These are phyloP conservation scores for Phylloporus sp. DNA, from an alignment of 768 basidiomycete genomes.

Conservation along the genomic window DNA sequence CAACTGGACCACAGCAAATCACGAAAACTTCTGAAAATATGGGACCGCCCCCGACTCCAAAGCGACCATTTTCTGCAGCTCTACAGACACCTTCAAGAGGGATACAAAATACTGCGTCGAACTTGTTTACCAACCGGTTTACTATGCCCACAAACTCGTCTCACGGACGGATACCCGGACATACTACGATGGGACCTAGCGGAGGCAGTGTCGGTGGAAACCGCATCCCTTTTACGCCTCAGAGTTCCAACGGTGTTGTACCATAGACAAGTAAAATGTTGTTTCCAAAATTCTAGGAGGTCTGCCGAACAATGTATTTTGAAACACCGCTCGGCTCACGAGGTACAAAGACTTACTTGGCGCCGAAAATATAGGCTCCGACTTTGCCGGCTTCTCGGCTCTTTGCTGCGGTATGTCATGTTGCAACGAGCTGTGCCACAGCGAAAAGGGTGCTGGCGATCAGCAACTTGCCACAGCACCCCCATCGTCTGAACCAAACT, in stretches of 20 bases:
- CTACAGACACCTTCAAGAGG: conserved; percentile 27
- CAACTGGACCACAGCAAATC: conserved; percentile 19
- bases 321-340: too few relatives aligned
- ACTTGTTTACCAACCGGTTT: conserved; percentile 30
- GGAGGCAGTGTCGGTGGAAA: conserved; percentile 33
- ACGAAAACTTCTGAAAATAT: conserved; percentile 32
- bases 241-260: conserved; percentile 30
- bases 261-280: conserved; percentile 15
- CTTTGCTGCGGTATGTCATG: background rate
- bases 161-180: conserved; percentile 21
- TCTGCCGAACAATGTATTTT: background rate
- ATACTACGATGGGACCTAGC: conserved; percentile 9
- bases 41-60: conserved; percentile 55
- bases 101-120: conserved; percentile 12
- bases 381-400: background rate
- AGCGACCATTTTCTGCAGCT: conserved; percentile 26
- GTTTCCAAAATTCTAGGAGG: background rate
- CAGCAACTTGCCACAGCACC: conserved; percentile 20
- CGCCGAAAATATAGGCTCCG: background rate
- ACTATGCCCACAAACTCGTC: conserved; percentile 24
- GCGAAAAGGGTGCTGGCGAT: background rate
- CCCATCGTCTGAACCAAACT: background rate
- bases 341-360: too few relatives aligned
- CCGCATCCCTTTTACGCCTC: conserved; percentile 51
- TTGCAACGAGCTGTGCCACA: conserved; percentile 11